A percentile compares a stretch with the other conserved stretches of the same genome.
phyloP scores from a whole-genome alignment of 2,329 filamentous ascomycete genomes.

The Curvularia hawaiiensis region DNA sequence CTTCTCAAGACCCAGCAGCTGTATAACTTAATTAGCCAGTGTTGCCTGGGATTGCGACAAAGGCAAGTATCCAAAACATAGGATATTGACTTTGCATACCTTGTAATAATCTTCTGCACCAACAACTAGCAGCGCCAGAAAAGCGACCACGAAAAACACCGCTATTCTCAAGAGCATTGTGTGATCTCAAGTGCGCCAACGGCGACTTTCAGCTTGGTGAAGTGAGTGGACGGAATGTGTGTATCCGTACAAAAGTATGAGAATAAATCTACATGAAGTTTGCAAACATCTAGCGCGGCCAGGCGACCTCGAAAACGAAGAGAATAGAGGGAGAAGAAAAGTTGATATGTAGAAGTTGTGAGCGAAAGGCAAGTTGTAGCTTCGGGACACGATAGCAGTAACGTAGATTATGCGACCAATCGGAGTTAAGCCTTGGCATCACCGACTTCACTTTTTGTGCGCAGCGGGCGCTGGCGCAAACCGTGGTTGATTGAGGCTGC shows the following conservation, averaged over 20 bases:
- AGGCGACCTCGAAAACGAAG: conserved; percentile 11
- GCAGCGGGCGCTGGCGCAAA: conserved; percentile 7
- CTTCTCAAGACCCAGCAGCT: conserved; percentile 81
- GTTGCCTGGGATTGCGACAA: not conserved
- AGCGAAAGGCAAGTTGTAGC: conserved; percentile 15
- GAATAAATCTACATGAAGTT: conserved; percentile 24
- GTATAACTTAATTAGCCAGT: conserved; percentile 36
- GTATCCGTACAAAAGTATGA: conserved; percentile 17
- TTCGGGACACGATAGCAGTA: conserved; percentile 39
- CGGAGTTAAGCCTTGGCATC: conserved; percentile 35
- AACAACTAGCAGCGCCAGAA: conserved; percentile 51
- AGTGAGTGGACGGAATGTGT: conserved; percentile 27
- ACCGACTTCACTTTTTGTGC: conserved; percentile 30
- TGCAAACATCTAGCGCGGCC: conserved; percentile 3
- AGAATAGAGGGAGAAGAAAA: conserved; percentile 5
- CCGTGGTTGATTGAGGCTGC: conserved; percentile 19
- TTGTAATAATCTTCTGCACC: conserved; percentile 78
- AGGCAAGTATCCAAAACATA: conserved; percentile 1
- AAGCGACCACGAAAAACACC: conserved; percentile 50
- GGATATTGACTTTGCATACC: conserved; percentile 49
- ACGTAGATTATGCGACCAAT: conserved; percentile 32
- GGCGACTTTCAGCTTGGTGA: conserved; percentile 15
- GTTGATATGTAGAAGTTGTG: conserved; percentile 17
- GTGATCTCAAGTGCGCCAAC: conserved; percentile 26
- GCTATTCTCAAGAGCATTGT: conserved; percentile 52